These are phyloP conservation scores for Metschnikowia lunata DNA, from an alignment of 805 yeast genomes.

Conservation along the genomic window DNA sequence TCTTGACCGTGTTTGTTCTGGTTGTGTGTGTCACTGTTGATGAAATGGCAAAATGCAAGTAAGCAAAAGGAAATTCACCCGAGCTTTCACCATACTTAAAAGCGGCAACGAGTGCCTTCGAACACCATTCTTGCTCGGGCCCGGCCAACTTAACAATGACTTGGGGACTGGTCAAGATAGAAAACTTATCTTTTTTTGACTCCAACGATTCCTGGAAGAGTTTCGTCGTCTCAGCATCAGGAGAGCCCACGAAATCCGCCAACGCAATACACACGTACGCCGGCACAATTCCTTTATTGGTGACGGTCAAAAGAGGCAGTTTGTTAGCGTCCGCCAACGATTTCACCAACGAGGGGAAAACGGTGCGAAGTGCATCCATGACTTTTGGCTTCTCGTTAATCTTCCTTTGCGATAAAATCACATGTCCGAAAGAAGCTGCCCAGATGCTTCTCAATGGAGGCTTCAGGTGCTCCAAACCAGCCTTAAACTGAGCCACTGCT, in stretches of 20 bases:
- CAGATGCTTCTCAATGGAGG: slow-evolving; percentile 61
- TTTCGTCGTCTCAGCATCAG: slow-evolving; percentile 18
- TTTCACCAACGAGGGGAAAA: slow-evolving; percentile 23
- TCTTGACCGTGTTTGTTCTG: slow-evolving; percentile 30
- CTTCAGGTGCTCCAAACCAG: slow-evolving; percentile 67
- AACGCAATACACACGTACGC: slow-evolving; percentile 47
- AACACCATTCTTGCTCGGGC: slow-evolving; percentile 51
- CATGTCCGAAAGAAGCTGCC: slow-evolving; percentile 49
- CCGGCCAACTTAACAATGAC: slow-evolving; percentile 48
- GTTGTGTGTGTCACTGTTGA: slow-evolving; percentile 28
- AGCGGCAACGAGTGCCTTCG: slow-evolving; percentile 40
- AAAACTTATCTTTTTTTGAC: slow-evolving; percentile 40
- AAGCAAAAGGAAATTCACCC: slow-evolving; percentile 40
- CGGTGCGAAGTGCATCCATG: slow-evolving; percentile 8
- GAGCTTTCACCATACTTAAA: slow-evolving; percentile 16
- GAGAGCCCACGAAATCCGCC: slow-evolving; percentile 12
- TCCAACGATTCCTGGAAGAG: slow-evolving; percentile 31
- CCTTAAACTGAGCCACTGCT: slow-evolving; percentile 32
- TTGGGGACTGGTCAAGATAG: slow-evolving; percentile 45
- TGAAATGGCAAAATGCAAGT: slow-evolving; percentile 47
- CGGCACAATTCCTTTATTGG: slow-evolving; percentile 48
- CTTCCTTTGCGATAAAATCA: slow-evolving; percentile 13
- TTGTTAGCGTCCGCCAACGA: slow-evolving; percentile 40
- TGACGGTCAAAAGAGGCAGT: slow-evolving; percentile 51
- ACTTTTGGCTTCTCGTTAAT: slow-evolving; percentile 1